Conservation (phyloP, 345 rosid species). For the Balakata baccata region DNA sequence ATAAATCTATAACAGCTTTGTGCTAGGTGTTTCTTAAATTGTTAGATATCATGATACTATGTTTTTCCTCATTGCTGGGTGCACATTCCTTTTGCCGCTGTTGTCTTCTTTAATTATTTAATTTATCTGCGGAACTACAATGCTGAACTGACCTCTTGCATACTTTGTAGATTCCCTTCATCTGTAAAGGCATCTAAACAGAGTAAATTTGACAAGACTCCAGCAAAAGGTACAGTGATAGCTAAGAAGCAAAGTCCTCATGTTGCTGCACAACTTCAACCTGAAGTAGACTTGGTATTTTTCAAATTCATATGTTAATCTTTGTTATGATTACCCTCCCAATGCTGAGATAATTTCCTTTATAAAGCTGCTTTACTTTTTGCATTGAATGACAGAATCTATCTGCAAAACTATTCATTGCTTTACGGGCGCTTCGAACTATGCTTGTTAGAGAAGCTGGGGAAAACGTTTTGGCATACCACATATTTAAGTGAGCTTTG, state of each 20-base stretch:
- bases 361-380: background rate
- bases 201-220: conserved; percentile 54
- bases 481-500: conserved; percentile 74
- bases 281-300: conserved; percentile 66
- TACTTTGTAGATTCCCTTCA: conserved; percentile 65
- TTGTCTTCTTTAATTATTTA: background rate
- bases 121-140: background rate
- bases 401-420: conserved; percentile 62
- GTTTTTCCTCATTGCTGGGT: background rate
- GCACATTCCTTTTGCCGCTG: background rate
- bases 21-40: background rate
- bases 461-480: conserved; percentile 85
- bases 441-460: conserved; percentile 76
- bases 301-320: conserved; percentile 12
- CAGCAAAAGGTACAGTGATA: conserved; percentile 60
- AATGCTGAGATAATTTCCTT: conserved; percentile 10
- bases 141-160: conserved; percentile 16
- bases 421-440: conserved; percentile 74
- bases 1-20: background rate
- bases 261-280: conserved; percentile 38
- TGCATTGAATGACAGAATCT: conserved; percentile 47
- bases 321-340: conserved; percentile 2
- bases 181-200: conserved; percentile 51
- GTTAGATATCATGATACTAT: background rate
- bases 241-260: conserved; percentile 51